Conservation (phyloP, 306 rosid genomes). For the Casuarina equisetifolia region DNA sequence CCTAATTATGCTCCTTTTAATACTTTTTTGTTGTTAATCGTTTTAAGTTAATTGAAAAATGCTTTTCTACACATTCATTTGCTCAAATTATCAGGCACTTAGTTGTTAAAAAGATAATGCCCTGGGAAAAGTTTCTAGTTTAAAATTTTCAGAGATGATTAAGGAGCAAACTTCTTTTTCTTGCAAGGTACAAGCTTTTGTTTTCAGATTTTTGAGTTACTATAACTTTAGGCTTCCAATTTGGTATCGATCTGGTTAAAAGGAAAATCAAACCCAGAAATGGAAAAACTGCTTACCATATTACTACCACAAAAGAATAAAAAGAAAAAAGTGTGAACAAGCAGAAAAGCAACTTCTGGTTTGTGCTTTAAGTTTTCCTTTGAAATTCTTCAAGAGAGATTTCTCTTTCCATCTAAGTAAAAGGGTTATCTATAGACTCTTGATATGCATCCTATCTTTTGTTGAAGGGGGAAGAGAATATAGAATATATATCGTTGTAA, state of each 20-base stretch:
- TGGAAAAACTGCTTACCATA: not conserved
- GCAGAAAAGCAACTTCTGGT: not conserved
- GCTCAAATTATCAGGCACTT: not conserved
- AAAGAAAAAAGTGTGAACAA: not conserved
- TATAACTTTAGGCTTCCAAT: slow-evolving; percentile 1
- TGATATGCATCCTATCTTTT: slow-evolving; percentile 23
- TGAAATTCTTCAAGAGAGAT: slow-evolving; percentile 5
- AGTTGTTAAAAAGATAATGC: not conserved
- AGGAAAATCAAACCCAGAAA: not conserved
- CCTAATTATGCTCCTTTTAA: slow-evolving; percentile 6
- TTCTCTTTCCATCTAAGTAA: slow-evolving; percentile 15
- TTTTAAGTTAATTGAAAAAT: not conserved
- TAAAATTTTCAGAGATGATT: slow-evolving; percentile 12
- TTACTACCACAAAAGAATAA: not conserved
- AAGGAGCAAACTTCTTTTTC: slow-evolving; percentile 23
- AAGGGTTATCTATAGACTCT: slow-evolving; percentile 26
- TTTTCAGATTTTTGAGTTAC: slow-evolving; percentile 18
- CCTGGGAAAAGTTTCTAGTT: slow-evolving; percentile 15
- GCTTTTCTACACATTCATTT: not conserved
- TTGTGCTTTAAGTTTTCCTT: not conserved
- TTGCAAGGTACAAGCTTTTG: slow-evolving; percentile 24
- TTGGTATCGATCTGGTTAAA: slow-evolving; percentile 2
- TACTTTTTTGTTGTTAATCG: not conserved
- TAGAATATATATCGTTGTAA: slow-evolving; percentile 1
- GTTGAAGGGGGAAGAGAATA: not conserved